Evolutionary conservation across 2,329 filamentous ascomycete species (phyloP).

Genomic region (Xylaria sp.): DNA sequence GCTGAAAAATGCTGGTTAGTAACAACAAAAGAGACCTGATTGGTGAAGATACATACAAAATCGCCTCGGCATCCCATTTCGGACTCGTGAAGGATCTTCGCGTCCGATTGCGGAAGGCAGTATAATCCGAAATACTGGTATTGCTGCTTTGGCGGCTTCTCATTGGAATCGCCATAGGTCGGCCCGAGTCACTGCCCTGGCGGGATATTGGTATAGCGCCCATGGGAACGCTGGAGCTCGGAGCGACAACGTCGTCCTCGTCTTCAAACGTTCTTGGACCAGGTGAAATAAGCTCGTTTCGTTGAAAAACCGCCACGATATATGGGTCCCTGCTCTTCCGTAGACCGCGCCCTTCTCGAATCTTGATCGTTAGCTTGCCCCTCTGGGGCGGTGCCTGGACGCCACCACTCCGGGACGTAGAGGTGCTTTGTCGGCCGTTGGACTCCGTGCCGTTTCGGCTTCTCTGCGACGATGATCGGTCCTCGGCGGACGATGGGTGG

Average conservation of each 20-base stretch:
- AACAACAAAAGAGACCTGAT: conserved; percentile 7
- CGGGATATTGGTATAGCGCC: conserved; percentile 71
- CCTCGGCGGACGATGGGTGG: conserved; percentile 60
- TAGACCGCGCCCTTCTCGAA: conserved; percentile 84
- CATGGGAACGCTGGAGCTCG: conserved; percentile 56
- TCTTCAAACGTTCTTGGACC: conserved; percentile 75
- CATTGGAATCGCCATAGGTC: conserved; percentile 95
- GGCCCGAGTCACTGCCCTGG: conserved; percentile 82
- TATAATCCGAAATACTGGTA: conserved; percentile 79
- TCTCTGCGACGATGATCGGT: conserved; percentile 46
- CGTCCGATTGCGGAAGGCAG: conserved; percentile 66
- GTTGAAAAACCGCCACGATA: conserved; percentile 95
- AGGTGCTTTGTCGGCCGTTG: conserved; percentile 65
- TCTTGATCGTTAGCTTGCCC: conserved; percentile 90
- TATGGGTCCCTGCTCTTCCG: conserved; percentile 89
- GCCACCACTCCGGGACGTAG: conserved; percentile 55
- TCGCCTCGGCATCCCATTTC: conserved; percentile 93
- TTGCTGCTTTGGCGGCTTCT: conserved; percentile 96
- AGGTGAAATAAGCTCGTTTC: conserved; percentile 93
- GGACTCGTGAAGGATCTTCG: conserved; percentile 77
- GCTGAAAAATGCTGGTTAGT: conserved; percentile 57
- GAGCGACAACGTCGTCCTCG: conserved; percentile 63
- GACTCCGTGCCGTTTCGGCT: conserved; percentile 55
- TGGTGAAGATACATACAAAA: conserved; percentile 77
- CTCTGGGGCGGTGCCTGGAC: conserved; percentile 77